Evolutionary conservation across 2,329 filamentous ascomycete genomes (phyloP).

Genomic region (Balansia obtecta): DNA sequence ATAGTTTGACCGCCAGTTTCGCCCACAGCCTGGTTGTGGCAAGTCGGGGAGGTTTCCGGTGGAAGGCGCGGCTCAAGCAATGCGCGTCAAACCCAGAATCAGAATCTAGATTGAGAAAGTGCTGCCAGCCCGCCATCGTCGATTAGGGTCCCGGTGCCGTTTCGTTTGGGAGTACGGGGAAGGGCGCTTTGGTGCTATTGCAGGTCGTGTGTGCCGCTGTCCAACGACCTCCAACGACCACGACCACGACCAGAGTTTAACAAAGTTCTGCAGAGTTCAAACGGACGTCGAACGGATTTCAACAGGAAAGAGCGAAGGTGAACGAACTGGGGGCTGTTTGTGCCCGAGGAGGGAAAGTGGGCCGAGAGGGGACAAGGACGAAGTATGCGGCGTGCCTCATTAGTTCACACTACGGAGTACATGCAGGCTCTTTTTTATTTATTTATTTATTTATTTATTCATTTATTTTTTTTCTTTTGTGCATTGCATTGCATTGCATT

Average conservation of each 20-base stretch:
- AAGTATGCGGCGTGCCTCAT: not conserved
- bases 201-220: not conserved
- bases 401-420: not conserved
- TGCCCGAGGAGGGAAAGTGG: not conserved
- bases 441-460: no score
- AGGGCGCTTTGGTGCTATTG: not conserved
- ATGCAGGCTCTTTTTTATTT: not conserved
- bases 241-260: no score
- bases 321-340: not conserved
- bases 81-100: constrained; percentile 5
- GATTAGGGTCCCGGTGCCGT: constrained; percentile 1
- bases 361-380: not conserved
- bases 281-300: no score
- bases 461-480: no score
- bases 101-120: not conserved
- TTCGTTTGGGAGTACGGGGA: no score
- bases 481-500: no score
- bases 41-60: constrained; percentile 7
- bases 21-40: not conserved
- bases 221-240: no score
- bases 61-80: not conserved
- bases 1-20: constrained; percentile 9
- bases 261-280: no score
- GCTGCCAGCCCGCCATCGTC: not conserved
- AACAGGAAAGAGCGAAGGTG: not conserved